These are phyloP conservation scores for Colletotrichum tropicale DNA, from an alignment of 2,329 filamentous ascomycete genomes.

Conservation along the genomic window DNA sequence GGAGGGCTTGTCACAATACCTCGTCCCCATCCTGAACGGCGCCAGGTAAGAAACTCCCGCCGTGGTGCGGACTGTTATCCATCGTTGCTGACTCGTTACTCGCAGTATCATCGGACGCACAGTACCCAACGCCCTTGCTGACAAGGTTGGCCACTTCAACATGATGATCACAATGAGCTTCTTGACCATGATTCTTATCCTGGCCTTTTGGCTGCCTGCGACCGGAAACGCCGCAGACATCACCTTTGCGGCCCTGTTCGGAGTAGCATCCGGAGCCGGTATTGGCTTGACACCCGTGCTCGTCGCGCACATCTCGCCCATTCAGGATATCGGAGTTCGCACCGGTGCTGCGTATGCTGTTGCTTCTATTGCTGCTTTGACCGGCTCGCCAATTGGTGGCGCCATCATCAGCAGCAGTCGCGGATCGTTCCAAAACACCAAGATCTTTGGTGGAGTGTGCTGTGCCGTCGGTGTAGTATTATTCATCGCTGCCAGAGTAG, in stretches of 20 bases:
- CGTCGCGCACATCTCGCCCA: constrained; percentile 55
- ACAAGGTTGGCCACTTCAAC: constrained; percentile 31
- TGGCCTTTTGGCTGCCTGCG: constrained; percentile 43
- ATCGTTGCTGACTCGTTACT: neutral
- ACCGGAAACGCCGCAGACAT: constrained; percentile 27
- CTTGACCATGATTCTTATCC: constrained; percentile 34
- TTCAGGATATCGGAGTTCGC: constrained; percentile 58
- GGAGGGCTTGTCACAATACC: constrained; percentile 21
- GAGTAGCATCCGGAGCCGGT: constrained; percentile 38
- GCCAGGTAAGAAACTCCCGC: neutral
- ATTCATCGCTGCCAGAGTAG: neutral
- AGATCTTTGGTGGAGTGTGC: neutral
- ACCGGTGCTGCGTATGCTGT: constrained; percentile 40
- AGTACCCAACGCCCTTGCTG: constrained; percentile 24
- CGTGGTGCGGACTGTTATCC: neutral
- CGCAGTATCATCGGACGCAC: constrained; percentile 24
- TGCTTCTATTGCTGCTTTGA: constrained; percentile 19
- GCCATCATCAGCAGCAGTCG: constrained; percentile 17
- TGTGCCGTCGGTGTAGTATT: neutral
- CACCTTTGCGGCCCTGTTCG: constrained; percentile 35
- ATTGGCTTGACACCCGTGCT: constrained; percentile 34
- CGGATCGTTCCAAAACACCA: neutral
- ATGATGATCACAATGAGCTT: constrained; percentile 45
- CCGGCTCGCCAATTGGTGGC: constrained; percentile 26
- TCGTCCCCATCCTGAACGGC: constrained; percentile 29